Evolutionary conservation across 2,329 filamentous ascomycete species (phyloP), one percentile per base, ranked within the genome.

Genomic region (Calonectria naviculata): DNA sequence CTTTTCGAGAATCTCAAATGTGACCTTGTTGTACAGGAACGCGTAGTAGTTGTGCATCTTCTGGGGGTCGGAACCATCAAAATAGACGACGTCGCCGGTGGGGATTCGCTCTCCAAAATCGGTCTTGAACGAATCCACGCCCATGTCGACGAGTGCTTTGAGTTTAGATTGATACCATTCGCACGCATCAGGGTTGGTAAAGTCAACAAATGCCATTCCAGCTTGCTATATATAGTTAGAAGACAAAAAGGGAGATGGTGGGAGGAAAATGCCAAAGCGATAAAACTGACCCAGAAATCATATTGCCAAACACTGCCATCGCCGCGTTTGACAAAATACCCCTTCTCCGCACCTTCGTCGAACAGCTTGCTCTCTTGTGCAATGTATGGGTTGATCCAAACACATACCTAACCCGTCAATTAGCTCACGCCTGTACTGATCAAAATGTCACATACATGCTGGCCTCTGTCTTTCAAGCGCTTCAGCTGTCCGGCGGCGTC

Each of bases 31-130:
- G 84, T 93, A 94, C 4, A 92, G 82, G 78, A 92, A 92, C 21
- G 93, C 87, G 81, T 94, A 94, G 84, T 90, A 94, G 81, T 94
- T 94, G 83, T 94, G 93, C 92, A 94, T 94, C 76, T 89, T 89
- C 62, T 84, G 85, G 1, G 92, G 88, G 75, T 94, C 91, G 42
- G 84, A 78, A 75, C 94, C 91, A 77, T 89, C 85, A 88, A 92
- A 94, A 73, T 88, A 85, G 6, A 93, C 89, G 5, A 29, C 41
- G 73, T 92, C 90, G 60, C 87, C 85, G 5, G 87, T 89, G 0
- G 93, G 93, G 66, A 94, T 91, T 29, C 93, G 88, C 83, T 94
- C 93, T 66, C 92, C 92, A 80, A 94, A 94, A 78, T 94, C 93
- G 6, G 93, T 94, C 83, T 94, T 94, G 86, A 94, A 90, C 68